A percentile compares a stretch with the other conserved stretches of the same genome.
Evolutionary conservation across 164 flowering plant genomes (phyloP).

Genomic region (Liquidambar formosana): DNA sequence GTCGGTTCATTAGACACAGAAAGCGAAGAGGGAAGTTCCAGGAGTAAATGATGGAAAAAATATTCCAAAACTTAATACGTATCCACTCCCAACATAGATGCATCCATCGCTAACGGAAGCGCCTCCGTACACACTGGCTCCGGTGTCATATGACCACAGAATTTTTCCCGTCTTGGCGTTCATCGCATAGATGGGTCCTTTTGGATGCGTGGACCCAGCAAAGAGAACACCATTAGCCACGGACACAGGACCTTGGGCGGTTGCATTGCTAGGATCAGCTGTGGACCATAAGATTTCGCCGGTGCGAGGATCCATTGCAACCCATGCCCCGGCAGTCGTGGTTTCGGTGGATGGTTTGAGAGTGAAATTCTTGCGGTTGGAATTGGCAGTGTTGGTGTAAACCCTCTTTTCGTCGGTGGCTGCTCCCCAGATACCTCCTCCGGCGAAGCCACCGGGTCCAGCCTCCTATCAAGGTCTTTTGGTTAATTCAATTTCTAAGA

Average conservation of each 20-base stretch:
- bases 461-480: conserved; percentile 26
- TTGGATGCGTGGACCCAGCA: conserved; percentile 29
- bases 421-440: conserved; percentile 53
- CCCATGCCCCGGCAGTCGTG: conserved; percentile 44
- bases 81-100: too few species aligned
- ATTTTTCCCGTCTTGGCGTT: conserved; percentile 31
- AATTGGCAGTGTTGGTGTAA: conserved; percentile 49
- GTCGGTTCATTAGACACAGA: too few species aligned
- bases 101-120: too few species aligned
- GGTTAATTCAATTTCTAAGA: too few species aligned
- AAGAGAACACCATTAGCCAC: conserved; percentile 40
- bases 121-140: conserved; percentile 17
- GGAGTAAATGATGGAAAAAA: too few species aligned
- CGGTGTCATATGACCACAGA: conserved; percentile 45
- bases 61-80: too few species aligned
- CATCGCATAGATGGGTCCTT: conserved; percentile 44
- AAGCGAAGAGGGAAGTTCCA: too few species aligned
- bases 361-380: conserved; percentile 26
- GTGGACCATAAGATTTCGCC: conserved; percentile 42
- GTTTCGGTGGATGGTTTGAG: conserved; percentile 30
- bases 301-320: conserved; percentile 38
- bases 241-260: conserved; percentile 30
- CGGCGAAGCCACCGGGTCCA: conserved; percentile 41
- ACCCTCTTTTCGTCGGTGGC: conserved; percentile 41
- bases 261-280: conserved; percentile 31